Evolutionary conservation across 2,329 filamentous ascomycete species (phyloP), one percentile per base, ranked within the genome.

Genomic region (Colletotrichum tabaci): DNA sequence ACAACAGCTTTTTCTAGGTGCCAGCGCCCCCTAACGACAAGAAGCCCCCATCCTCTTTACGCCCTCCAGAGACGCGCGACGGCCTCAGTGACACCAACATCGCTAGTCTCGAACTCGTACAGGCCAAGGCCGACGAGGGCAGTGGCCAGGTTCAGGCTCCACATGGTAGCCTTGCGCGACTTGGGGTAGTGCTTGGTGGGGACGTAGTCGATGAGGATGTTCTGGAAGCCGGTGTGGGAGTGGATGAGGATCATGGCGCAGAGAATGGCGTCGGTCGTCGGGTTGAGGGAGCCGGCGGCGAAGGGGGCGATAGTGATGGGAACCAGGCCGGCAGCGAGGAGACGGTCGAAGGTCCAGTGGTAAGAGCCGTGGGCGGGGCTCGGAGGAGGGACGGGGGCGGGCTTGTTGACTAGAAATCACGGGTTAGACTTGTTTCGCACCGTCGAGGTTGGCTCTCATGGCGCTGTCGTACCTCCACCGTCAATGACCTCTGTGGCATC

Each of bases 21-120:
- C 26, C 58, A 26, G 46, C 18, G 18, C 47, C 35, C 30, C 15
- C 35, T 23, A n/a, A 42, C 7, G 35, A 56, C 53, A 53, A n/a
- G 3, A 60, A 35, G 53, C 10, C 23, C 52, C 3, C 42, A 15
- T 4, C 44, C 18, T 21, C 15, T 71, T 78, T 85, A 94, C 78
- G 96, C 96, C 79, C 88, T 94, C 96, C 96, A 99, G 74, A 98
- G 86, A 80, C 93, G 90, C 88, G 93, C 94, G 76, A 98, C 88
- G 42, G 92, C 92, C 88, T 97, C 96, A 10, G 95, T 98, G 72
- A 99, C 83, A 75, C 96, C 96, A 63, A 99, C 94, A 77, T 99
- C 96, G 80, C 98, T 98, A 42, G 96, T 99, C 91, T 99, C 96
- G 79, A 98, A 98, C 84, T 98, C 96, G 85, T 99, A 99, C 79